phyloP scores from a whole-genome alignment of 163 green algal species.

The Coccomyxa subellipsoidea region DNA sequence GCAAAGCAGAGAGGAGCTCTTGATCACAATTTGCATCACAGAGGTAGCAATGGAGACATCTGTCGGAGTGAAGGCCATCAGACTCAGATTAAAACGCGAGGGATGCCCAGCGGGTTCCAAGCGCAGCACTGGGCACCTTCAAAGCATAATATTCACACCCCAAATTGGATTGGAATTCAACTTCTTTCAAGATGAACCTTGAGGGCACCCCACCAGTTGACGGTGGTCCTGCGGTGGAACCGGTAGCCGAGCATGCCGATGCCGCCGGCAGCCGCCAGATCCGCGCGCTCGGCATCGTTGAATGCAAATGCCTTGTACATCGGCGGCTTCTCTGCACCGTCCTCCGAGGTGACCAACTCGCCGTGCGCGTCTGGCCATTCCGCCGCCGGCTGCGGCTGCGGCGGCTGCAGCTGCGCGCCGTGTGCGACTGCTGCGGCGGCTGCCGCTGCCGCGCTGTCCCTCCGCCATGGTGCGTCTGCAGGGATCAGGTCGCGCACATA shows the following conservation, averaged over 20 bases:
- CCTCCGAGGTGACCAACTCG: background rate
- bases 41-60: too few species aligned
- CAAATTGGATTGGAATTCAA: background rate
- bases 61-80: too few species aligned
- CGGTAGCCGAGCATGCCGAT: slow-evolving; percentile 13
- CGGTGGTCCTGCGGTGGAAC: slow-evolving; percentile 1
- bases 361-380: background rate
- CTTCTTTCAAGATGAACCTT: background rate
- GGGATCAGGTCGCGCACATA: background rate
- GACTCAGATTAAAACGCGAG: too few species aligned
- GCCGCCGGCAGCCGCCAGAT: background rate
- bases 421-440: too few species aligned
- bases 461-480: background rate
- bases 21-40: too few species aligned
- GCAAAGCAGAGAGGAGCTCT: too few species aligned
- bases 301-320: background rate
- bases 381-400: too few species aligned
- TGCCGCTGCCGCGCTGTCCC: background rate
- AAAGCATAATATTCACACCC: background rate
- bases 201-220: slow-evolving; percentile 11
- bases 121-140: background rate
- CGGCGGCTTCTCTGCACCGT: background rate
- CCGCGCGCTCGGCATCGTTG: slow-evolving; percentile 8
- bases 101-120: too few species aligned
- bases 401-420: too few species aligned